Percentiles rank a stretch among this genome's conserved stretches.
Evolutionary conservation across 2,329 filamentous ascomycete species (phyloP).

Genomic region (Hypomyces rosellus): DNA sequence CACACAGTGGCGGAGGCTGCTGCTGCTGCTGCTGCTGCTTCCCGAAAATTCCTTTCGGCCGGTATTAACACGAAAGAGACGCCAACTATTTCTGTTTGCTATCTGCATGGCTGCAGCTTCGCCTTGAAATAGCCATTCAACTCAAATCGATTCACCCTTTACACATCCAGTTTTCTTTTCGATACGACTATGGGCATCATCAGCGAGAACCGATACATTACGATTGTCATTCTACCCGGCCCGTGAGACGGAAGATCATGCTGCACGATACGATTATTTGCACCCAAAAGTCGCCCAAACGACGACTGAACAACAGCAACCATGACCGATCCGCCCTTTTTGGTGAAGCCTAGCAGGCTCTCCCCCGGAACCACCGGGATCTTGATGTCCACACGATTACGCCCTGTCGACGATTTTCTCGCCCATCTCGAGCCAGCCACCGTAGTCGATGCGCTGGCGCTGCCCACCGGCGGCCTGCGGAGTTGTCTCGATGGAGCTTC

Average conservation of each 20-base stretch:
- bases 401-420: slow-evolving; percentile 52
- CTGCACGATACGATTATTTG: slow-evolving; percentile 3
- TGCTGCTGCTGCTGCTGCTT: too few relatives aligned
- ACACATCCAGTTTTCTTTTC: slow-evolving; percentile 3
- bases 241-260: slow-evolving; percentile 14
- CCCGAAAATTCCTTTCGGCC: too few relatives aligned
- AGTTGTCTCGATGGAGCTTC: slow-evolving; percentile 58
- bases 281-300: not conserved
- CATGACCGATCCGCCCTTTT: slow-evolving; percentile 30
- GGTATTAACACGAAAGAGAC: not conserved
- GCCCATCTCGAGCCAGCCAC: slow-evolving; percentile 54
- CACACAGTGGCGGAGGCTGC: too few relatives aligned
- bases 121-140: not conserved
- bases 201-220: slow-evolving; percentile 14
- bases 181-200: slow-evolving; percentile 19
- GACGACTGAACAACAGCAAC: slow-evolving; percentile 29
- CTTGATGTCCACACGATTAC: slow-evolving; percentile 41
- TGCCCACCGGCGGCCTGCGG: slow-evolving; percentile 46
- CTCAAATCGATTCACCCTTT: not conserved
- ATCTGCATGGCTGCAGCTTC: slow-evolving; percentile 8
- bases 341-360: slow-evolving; percentile 29
- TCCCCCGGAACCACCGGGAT: slow-evolving; percentile 19
- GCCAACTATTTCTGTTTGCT: not conserved
- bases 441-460: slow-evolving; percentile 54
- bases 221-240: slow-evolving; percentile 11